Percentiles rank a stretch among this genome's conserved stretches.
phyloP scores from a whole-genome alignment of 306 rosid species.

The Quercus aquifolioides region DNA sequence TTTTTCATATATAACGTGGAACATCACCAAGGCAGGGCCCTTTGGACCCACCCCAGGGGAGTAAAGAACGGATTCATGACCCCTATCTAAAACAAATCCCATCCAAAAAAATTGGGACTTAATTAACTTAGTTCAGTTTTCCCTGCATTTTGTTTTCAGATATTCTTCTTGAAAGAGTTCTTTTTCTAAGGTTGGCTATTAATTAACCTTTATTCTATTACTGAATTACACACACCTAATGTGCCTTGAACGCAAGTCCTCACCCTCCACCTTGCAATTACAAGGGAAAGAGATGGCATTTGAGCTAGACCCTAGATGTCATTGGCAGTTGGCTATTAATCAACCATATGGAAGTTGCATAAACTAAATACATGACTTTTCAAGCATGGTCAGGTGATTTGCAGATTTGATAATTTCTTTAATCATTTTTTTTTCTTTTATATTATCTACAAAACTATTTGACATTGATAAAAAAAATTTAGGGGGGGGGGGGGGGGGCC shows the following conservation, averaged over 20 bases:
- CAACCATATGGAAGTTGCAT: neutral
- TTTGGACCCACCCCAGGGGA: too few relatives aligned
- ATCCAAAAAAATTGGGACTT: neutral
- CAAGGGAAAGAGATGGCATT: too few relatives aligned
- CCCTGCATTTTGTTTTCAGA: neutral
- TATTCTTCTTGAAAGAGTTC: neutral
- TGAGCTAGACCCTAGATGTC: too few relatives aligned
- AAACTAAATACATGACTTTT: neutral
- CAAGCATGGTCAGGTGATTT: neutral
- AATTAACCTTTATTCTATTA: too few relatives aligned
- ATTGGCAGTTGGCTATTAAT: neutral
- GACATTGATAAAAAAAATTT: neutral
- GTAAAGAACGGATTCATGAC: too few relatives aligned
- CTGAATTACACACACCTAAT: too few relatives aligned
- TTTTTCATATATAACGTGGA: too few relatives aligned
- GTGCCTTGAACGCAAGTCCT: too few relatives aligned
- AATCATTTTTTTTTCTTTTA: neutral
- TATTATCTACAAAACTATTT: neutral
- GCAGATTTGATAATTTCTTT: neutral
- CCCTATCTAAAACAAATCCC: neutral
- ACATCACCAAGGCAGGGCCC: too few relatives aligned
- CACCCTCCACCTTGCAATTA: too few relatives aligned
- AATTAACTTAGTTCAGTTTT: neutral
- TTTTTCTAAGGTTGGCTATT: neutral
- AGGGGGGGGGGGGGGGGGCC: rapidly evolving